A percentile compares a stretch with the other conserved stretches of the same genome.
phyloP scores from a whole-genome alignment of 2,329 filamentous ascomycete species.

The Claviceps humidiphila region DNA sequence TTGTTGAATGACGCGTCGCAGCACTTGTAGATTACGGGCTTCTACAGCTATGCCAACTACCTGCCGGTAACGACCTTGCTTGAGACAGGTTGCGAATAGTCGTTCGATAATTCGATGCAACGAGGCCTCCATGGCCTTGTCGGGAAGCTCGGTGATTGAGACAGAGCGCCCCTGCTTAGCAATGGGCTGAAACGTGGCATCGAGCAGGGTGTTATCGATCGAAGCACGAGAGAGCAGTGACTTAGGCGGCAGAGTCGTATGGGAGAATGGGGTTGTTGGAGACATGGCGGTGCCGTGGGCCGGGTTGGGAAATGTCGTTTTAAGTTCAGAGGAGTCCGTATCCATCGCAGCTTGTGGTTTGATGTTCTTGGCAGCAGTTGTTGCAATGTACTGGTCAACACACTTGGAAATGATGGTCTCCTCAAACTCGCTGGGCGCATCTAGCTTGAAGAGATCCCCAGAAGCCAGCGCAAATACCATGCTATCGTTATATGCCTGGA shows the following conservation, averaged over 20 bases:
- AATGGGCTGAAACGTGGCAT: slow-evolving; percentile 40
- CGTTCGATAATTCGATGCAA: slow-evolving; percentile 76
- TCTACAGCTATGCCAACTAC: slow-evolving; percentile 96
- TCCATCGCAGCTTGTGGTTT: slow-evolving; percentile 29
- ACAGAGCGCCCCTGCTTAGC: slow-evolving; percentile 40
- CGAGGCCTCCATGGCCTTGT: slow-evolving; percentile 63
- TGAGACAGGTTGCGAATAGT: slow-evolving; percentile 81
- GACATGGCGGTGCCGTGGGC: slow-evolving; percentile 63
- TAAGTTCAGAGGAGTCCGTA: slow-evolving; percentile 51
- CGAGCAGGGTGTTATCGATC: slow-evolving; percentile 49
- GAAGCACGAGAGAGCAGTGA: slow-evolving; percentile 81
- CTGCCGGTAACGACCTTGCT: slow-evolving; percentile 78
- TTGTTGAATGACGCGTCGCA: slow-evolving; percentile 74
- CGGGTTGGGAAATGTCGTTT: slow-evolving; percentile 62
- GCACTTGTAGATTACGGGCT: slow-evolving; percentile 78
- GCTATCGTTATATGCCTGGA: slow-evolving; percentile 97
- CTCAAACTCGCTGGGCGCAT: slow-evolving; percentile 86
- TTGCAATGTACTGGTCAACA: slow-evolving; percentile 90
- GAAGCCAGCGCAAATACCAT: slow-evolving; percentile 96
- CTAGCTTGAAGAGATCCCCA: slow-evolving; percentile 87
- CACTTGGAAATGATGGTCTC: slow-evolving; percentile 99
- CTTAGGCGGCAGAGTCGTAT: slow-evolving; percentile 85
- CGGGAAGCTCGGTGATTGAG: slow-evolving; percentile 51
- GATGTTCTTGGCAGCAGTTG: slow-evolving; percentile 41
- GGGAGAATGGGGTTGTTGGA: slow-evolving; percentile 88